A percentile compares a stretch with the other conserved stretches of the same genome.
Conservation (phyloP, 78 protist genomes). For the Anaeramoeba ignava region DNA sequence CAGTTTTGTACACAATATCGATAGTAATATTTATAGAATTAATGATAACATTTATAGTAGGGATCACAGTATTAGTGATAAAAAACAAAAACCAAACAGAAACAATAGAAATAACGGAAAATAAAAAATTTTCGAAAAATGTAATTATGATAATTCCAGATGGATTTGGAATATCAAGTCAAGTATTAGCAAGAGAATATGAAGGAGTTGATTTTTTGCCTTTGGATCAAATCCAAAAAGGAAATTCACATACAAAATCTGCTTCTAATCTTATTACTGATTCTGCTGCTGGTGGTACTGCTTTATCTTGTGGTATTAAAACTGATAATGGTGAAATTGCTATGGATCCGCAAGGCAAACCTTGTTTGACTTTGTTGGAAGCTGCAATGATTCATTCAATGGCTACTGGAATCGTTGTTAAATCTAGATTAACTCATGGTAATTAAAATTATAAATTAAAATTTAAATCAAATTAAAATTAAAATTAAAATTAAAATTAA, state of each 20-base stretch:
- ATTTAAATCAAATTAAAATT: too few relatives aligned
- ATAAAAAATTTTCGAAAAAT: conserved; percentile 12
- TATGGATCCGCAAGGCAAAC: conserved; percentile 22
- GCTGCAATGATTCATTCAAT: conserved; percentile 34
- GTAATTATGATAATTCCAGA: conserved; percentile 24
- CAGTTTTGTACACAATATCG: too few relatives aligned
- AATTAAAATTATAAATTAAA: too few relatives aligned
- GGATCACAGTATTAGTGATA: too few relatives aligned
- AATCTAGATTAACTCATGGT: conserved; percentile 48
- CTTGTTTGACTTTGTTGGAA: conserved; percentile 43
- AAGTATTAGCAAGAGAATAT: conserved; percentile 4
- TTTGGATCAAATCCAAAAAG: conserved; percentile 13
- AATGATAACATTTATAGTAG: too few relatives aligned
- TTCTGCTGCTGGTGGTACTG: conserved; percentile 62
- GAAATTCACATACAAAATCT: conserved; percentile 13
- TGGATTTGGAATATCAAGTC: conserved; percentile 22
- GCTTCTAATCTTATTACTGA: conserved; percentile 26
- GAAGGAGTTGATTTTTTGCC: neutral
- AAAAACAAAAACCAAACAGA: too few relatives aligned
- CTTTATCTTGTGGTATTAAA: conserved; percentile 41
- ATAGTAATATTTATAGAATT: too few relatives aligned
- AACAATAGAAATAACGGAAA: too few relatives aligned
- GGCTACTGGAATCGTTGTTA: conserved; percentile 43
- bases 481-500: too few relatives aligned
- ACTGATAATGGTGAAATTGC: conserved; percentile 39